phyloP scores from a whole-genome alignment of 169 alveolate genomes.

The Babesia caballi region DNA sequence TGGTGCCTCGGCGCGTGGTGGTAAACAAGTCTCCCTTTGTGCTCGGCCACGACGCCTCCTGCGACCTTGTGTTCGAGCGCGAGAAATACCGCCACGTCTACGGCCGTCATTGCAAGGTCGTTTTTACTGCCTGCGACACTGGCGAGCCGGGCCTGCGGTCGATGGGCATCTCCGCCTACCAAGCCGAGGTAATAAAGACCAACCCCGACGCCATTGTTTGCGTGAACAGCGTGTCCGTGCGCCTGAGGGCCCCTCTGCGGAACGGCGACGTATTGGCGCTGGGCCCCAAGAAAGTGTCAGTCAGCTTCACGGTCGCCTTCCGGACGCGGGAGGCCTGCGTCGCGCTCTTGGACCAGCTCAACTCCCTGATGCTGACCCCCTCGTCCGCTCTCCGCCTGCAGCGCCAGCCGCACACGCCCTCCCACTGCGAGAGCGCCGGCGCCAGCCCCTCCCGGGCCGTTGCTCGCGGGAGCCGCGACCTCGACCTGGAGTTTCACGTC shows the following conservation, averaged over 20 bases:
- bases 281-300: conserved; percentile 9
- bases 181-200: conserved; percentile 9
- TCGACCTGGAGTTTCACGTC: conserved; percentile 9
- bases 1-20: conserved; percentile 9
- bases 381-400: background rate
- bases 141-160: background rate
- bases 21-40: conserved; percentile 40
- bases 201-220: conserved; percentile 19
- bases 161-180: conserved; percentile 1
- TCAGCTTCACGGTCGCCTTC: conserved; percentile 28
- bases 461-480: background rate
- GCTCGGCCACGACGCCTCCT: conserved; percentile 41
- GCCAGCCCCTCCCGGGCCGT: background rate
- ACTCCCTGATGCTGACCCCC: conserved; percentile 29
- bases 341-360: conserved; percentile 10
- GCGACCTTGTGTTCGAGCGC: conserved; percentile 29
- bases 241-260: background rate
- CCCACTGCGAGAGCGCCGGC: background rate
- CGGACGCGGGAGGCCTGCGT: conserved; percentile 17
- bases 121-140: background rate
- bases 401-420: background rate
- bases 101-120: conserved; percentile 32
- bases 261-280: conserved; percentile 30
- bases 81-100: background rate
- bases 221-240: conserved; percentile 16